Percentiles rank a stretch among this genome's conserved stretches.
phyloP scores from a whole-genome alignment of 176 grass and related monocot genomes.

The Aegilops bicornis region DNA sequence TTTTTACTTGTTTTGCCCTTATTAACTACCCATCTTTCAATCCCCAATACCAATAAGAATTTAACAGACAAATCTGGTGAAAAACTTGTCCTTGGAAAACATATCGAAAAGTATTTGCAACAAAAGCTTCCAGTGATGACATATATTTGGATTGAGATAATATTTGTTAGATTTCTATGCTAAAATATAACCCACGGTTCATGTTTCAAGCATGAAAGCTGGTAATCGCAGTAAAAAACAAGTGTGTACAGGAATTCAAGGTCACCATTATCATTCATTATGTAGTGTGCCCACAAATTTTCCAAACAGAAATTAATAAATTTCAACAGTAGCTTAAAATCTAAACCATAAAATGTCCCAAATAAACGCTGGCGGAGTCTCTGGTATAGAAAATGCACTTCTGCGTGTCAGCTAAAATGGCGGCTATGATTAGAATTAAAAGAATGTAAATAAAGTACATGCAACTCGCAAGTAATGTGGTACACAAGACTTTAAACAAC shows the following conservation, averaged over 20 bases:
- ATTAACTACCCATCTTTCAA: too few species aligned
- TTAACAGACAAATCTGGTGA: neutral
- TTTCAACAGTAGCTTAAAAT: slow-evolving; percentile 10
- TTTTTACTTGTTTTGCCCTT: neutral
- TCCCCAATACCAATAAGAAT: neutral
- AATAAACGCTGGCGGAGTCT: neutral
- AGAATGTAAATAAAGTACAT: neutral
- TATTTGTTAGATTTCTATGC: neutral
- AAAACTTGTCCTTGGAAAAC: neutral
- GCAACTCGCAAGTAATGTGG: neutral
- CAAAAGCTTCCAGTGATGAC: neutral
- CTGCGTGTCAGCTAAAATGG: neutral
- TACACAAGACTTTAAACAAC: neutral
- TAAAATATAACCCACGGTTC: neutral
- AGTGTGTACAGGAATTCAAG: neutral
- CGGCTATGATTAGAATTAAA: neutral
- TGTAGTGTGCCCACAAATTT: neutral
- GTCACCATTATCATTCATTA: neutral
- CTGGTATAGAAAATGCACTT: neutral
- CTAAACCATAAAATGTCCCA: neutral
- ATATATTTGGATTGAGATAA: neutral
- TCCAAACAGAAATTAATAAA: neutral
- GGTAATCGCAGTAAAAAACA: neutral
- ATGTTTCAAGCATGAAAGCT: neutral
- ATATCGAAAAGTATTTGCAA: neutral